These are phyloP conservation scores for Anthostomella pinea DNA, from an alignment of 2,329 filamentous ascomycete species.

Conservation along the genomic window DNA sequence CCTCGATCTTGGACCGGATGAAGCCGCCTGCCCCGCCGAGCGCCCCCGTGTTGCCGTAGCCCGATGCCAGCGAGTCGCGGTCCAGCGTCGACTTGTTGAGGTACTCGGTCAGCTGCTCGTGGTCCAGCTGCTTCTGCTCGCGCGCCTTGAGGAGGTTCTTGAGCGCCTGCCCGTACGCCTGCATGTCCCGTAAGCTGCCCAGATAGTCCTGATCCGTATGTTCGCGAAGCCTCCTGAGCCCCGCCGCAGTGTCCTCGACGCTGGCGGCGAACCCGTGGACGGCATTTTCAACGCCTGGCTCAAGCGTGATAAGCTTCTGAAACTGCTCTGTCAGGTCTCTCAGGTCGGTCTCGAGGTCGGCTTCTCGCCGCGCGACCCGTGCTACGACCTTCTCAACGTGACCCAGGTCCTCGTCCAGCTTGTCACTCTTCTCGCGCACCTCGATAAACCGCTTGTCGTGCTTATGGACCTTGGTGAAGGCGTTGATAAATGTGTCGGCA, in stretches of 20 bases:
- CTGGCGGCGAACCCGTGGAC: slow-evolving; percentile 84
- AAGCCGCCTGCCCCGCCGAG: slow-evolving; percentile 80
- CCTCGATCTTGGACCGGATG: slow-evolving; percentile 90
- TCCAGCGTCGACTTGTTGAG: slow-evolving; percentile 87
- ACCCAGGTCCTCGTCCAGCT: slow-evolving; percentile 87
- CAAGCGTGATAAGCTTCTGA: slow-evolving; percentile 84
- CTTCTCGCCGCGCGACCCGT: slow-evolving; percentile 81
- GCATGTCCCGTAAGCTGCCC: slow-evolving; percentile 89
- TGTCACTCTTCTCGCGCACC: slow-evolving; percentile 87
- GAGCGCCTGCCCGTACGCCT: slow-evolving; percentile 83
- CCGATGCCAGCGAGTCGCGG: slow-evolving; percentile 71
- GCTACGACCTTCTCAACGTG: slow-evolving; percentile 96
- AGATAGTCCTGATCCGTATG: slow-evolving; percentile 95
- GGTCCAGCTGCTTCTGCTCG: slow-evolving; percentile 97
- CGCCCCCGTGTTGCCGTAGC: slow-evolving; percentile 44
- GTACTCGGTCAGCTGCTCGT: slow-evolving; percentile 93
- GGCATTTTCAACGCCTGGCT: slow-evolving; percentile 79
- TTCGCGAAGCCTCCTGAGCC: slow-evolving; percentile 79
- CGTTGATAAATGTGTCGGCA: slow-evolving; percentile 94
- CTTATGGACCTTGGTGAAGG: slow-evolving; percentile 94
- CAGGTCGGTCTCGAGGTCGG: slow-evolving; percentile 84
- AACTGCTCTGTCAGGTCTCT: slow-evolving; percentile 90
- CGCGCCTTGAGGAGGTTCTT: slow-evolving; percentile 87
- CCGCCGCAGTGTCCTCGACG: slow-evolving; percentile 77
- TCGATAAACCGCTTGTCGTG: slow-evolving; percentile 93